phyloP scores from a whole-genome alignment of 768 basidiomycete species.

The Cystobasidiopsis lactophilus region DNA sequence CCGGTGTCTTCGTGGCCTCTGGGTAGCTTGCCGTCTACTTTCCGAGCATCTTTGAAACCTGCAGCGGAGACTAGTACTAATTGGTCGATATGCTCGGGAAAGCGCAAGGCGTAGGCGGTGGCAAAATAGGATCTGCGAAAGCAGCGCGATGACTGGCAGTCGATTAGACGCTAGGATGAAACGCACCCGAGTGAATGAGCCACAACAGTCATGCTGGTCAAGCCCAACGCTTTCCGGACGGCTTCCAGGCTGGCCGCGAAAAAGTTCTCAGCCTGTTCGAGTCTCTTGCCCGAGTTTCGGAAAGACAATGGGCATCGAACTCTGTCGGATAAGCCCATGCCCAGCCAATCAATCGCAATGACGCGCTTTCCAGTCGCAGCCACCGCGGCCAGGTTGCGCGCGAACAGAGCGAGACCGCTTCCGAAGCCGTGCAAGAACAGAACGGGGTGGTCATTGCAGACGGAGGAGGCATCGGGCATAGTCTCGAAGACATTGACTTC shows the following conservation, averaged over 20 bases:
- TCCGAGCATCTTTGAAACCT: background rate
- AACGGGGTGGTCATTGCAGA: background rate
- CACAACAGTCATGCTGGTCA: background rate
- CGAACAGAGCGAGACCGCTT: background rate
- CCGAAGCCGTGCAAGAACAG: background rate
- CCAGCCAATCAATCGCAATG: background rate
- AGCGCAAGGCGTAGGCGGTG: background rate
- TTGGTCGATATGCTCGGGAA: background rate
- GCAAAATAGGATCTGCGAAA: background rate
- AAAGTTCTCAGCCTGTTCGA: background rate
- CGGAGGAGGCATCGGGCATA: background rate
- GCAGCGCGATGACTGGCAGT: background rate
- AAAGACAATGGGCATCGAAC: background rate
- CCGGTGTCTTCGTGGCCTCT: background rate
- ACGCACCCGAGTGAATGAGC: background rate
- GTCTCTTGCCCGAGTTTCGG: background rate
- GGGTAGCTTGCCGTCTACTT: too few species aligned
- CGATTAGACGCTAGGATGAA: background rate
- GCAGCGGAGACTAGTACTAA: background rate
- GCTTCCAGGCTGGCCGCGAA: background rate
- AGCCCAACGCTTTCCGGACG: background rate
- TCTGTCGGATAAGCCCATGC: background rate
- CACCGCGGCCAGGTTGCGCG: background rate
- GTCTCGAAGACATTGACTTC: background rate
- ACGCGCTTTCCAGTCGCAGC: background rate